Evolutionary conservation across 2,329 filamentous ascomycete species (phyloP).

Genomic region (Venturiaceae sp.): DNA sequence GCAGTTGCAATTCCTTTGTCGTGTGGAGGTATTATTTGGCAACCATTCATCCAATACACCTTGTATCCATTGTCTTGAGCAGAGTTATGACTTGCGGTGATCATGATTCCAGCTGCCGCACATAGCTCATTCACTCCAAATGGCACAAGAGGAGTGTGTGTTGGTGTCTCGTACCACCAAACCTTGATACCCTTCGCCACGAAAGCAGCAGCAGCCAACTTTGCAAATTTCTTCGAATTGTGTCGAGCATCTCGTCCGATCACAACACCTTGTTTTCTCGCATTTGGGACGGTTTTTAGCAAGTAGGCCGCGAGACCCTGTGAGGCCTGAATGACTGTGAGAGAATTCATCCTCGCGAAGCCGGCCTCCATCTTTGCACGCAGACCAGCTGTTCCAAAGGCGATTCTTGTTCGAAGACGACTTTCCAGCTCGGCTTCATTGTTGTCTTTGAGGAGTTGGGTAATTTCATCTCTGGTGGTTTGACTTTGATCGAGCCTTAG

Average conservation of each 20-base stretch:
- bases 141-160: slow-evolving; percentile 53
- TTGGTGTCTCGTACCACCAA: slow-evolving; percentile 45
- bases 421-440: slow-evolving; percentile 40
- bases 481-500: slow-evolving; percentile 48
- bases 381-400: slow-evolving; percentile 54
- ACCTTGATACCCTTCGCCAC: slow-evolving; percentile 48
- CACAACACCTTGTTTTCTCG: slow-evolving; percentile 40
- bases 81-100: slow-evolving; percentile 58
- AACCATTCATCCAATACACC: slow-evolving; percentile 56
- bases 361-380: slow-evolving; percentile 57
- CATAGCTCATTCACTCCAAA: slow-evolving; percentile 46
- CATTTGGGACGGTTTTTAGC: slow-evolving; percentile 31
- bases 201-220: slow-evolving; percentile 50
- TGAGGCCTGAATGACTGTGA: slow-evolving; percentile 53
- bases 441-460: slow-evolving; percentile 33
- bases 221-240: slow-evolving; percentile 52
- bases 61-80: slow-evolving; percentile 58
- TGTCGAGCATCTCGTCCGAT: slow-evolving; percentile 55
- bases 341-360: slow-evolving; percentile 50
- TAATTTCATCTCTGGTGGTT: slow-evolving; percentile 44
- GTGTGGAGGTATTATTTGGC: slow-evolving; percentile 55
- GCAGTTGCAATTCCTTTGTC: slow-evolving; percentile 48
- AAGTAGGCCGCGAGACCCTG: slow-evolving; percentile 56
- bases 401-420: slow-evolving; percentile 45
- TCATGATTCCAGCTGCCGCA: slow-evolving; percentile 53